These are phyloP conservation scores for Chlamydomonas schloesseri DNA, from an alignment of 139 green algal species.

Conservation along the genomic window DNA sequence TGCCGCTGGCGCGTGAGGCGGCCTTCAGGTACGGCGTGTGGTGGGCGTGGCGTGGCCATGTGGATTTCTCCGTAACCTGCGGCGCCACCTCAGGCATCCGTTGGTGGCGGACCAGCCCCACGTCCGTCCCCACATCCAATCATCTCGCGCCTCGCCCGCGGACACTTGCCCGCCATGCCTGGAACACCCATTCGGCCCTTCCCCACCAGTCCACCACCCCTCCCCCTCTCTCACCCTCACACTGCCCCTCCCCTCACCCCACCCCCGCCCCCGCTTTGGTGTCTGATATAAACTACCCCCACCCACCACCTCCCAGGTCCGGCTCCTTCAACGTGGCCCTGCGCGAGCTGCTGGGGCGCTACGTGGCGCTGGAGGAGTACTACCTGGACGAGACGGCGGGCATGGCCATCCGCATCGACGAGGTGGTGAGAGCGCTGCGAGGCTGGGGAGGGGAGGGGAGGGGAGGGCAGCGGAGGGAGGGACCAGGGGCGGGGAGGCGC, in stretches of 20 bases:
- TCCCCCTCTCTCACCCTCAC: too few relatives aligned
- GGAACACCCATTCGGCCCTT: too few relatives aligned
- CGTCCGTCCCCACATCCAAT: too few relatives aligned
- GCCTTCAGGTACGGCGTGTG: slow-evolving; percentile 50
- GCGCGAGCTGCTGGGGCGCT: slow-evolving; percentile 89
- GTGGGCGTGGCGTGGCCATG: too few relatives aligned
- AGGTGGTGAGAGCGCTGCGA: slow-evolving; percentile 66
- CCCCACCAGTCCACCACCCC: not conserved
- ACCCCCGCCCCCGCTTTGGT: not conserved
- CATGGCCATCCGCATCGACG: slow-evolving; percentile 93
- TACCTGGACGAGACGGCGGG: slow-evolving; percentile 90
- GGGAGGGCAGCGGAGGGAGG: too few relatives aligned
- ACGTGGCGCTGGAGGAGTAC: slow-evolving; percentile 93
- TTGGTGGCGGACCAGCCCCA: too few relatives aligned
- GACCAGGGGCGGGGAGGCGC: too few relatives aligned
- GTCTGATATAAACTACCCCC: not conserved
- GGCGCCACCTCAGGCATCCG: too few relatives aligned
- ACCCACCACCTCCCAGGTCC: slow-evolving; percentile 29
- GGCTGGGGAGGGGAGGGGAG: too few relatives aligned
- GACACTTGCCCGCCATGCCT: too few relatives aligned
- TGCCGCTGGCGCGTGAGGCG: slow-evolving; percentile 43
- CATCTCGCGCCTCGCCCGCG: too few relatives aligned
- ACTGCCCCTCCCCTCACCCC: not conserved
- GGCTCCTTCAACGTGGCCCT: slow-evolving; percentile 75
- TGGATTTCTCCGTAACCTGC: too few relatives aligned